Base-by-base conservation (phyloP, 768 basidiomycete species). In the Boletellus sp. region DNA sequence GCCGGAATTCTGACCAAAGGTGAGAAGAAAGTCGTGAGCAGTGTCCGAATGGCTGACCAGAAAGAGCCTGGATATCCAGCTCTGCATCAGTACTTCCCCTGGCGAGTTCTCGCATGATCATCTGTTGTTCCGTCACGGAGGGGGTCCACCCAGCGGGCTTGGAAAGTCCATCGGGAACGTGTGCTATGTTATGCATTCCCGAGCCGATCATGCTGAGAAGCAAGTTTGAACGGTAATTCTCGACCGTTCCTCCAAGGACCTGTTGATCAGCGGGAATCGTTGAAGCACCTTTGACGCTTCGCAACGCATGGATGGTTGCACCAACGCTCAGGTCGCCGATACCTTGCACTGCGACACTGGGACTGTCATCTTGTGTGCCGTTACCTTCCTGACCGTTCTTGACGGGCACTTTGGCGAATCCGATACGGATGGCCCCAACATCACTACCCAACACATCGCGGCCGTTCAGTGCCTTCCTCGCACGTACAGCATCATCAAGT, bases 401-500 rank as follows among this genome's bases (percentile, higher is more conserved):
- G 65, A 90, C 89, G 8, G 94, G 95, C 2, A 98, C 94, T 63
- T 93, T 90, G 48, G 95, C 95, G 65, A 94, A 98, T 7, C 94
- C 95, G 55, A 98, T 97, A 33, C 94, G 85, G 53, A 98, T 93
- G 28, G 95, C 90, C 28, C 96, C 96, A 47, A 98, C 92, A 50
- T 98, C 95, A 55, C 88, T 88, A 16, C 96, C 96, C 26, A 99
- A 79, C 17, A 98, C 90, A 65, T 98, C 95, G 38, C 92, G 86
- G 28, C 94, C 94, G 62, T 97, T 96, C 51, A 99, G 76, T 32
- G 94, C 91, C 69, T 96, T 96, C 54, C 95, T 80, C 28, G 96
- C 96, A 31, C 94, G 78, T 51, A 97, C 90, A 40, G 96, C 96
- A 62, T 98, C 95, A 64, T 98, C 96, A 23, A 97, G 77, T 48